Base-by-base conservation (phyloP, 352 stramenopile genomes). In the Pseudoperonospora humuli region DNA sequence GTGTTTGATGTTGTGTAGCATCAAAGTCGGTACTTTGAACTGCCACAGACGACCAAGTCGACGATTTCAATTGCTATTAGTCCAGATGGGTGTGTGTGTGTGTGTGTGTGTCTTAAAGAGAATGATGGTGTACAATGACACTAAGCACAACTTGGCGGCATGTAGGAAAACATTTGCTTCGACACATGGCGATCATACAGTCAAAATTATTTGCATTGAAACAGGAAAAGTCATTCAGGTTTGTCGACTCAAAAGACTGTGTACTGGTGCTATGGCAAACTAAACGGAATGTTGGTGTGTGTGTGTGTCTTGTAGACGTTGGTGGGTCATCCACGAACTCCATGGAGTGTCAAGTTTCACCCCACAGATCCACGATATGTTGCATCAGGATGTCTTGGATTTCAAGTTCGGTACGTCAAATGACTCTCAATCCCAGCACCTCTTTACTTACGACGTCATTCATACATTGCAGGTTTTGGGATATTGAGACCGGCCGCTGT, bases 301-400 rank as follows among this genome's bases (percentile, higher is more conserved):
- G 1, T 19, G 10, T 24, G 28, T 21, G 29, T 18, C 8, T 10
- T 58, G n/a, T 53, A 94, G 78, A 90, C 81, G 4, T 61, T 95
- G 11, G 80, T 89, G 2, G 79, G 81, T 7, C 84, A 95, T 28
- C 81, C 77, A 7, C 77, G 81, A 35, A 95, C 84, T 20, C 81
- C 96, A 1, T 99, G 96, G 96, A 98, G 95, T 33, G 95, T 98
- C 46, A 98, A 98, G 61, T 99, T 96, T 54, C 96, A 99, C 61
- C 95, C 95, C 3, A 93, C 65, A 9, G 71, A 98, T 52, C 73
- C 84, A 10, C 72, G 85, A 14, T 95, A 98, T 55, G 72, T 99
- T 6, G 96, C 95, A 0, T 97, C 85, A n/a, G 96, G 96, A 3
- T 99, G 96, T 63, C 72, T 99, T 20, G 95, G 93, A 17, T 96